phyloP scores from a whole-genome alignment of 306 rosid species.

The Vigna unguiculata region DNA sequence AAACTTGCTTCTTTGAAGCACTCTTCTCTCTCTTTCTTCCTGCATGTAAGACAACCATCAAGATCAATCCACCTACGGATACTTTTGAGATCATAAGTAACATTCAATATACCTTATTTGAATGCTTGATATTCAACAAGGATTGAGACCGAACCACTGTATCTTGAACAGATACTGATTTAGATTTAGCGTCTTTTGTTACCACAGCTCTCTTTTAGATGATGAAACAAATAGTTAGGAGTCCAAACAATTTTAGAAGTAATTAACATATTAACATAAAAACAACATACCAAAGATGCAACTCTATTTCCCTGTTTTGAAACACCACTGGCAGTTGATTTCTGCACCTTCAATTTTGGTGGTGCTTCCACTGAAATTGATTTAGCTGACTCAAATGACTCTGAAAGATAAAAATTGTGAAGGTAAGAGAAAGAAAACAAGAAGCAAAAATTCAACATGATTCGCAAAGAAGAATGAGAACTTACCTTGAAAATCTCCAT shows the following conservation, averaged over 20 bases:
- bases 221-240: slow-evolving; percentile 40
- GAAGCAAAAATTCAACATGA: slow-evolving; percentile 12
- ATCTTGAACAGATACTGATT: slow-evolving; percentile 75
- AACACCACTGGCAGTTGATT: slow-evolving; percentile 75
- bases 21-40: slow-evolving; percentile 94
- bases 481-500: slow-evolving; percentile 73
- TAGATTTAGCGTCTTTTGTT: slow-evolving; percentile 65
- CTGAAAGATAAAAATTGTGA: slow-evolving; percentile 45
- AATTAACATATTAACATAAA: slow-evolving; percentile 18
- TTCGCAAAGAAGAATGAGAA: slow-evolving; percentile 28
- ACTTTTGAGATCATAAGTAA: slow-evolving; percentile 27
- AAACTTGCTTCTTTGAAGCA: slow-evolving; percentile 90
- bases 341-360: slow-evolving; percentile 79
- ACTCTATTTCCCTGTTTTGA: slow-evolving; percentile 80
- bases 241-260: slow-evolving; percentile 28
- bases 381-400: slow-evolving; percentile 71
- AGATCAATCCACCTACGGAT: slow-evolving; percentile 21
- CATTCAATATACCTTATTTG: slow-evolving; percentile 74
- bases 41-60: slow-evolving; percentile 52
- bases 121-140: slow-evolving; percentile 85
- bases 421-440: not conserved
- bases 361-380: slow-evolving; percentile 59
- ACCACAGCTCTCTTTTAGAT: slow-evolving; percentile 64
- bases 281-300: slow-evolving; percentile 66
- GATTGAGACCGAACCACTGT: slow-evolving; percentile 82